phyloP scores from a whole-genome alignment of 345 rosid genomes.

The Xanthoceras sorbifolium region DNA sequence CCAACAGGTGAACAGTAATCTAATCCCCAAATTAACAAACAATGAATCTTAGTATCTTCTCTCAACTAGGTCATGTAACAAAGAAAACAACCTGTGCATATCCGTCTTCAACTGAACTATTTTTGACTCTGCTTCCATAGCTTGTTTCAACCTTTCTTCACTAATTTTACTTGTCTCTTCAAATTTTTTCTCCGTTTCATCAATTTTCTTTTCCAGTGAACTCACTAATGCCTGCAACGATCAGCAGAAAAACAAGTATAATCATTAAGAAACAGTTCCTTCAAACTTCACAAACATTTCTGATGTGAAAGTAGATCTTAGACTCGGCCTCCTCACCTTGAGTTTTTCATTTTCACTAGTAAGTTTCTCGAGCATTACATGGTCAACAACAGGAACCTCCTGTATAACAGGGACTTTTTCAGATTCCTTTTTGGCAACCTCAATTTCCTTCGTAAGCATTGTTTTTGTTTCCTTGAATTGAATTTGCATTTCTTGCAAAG shows the following conservation, averaged over 20 bases:
- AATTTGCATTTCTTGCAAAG: constrained; percentile 78
- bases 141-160: constrained; percentile 94
- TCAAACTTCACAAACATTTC: constrained; percentile 12
- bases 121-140: constrained; percentile 89
- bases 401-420: constrained; percentile 76
- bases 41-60: neutral
- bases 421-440: constrained; percentile 65
- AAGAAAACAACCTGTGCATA: constrained; percentile 66
- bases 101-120: constrained; percentile 78
- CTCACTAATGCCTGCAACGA: constrained; percentile 69
- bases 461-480: constrained; percentile 88
- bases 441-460: constrained; percentile 68
- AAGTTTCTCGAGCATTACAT: constrained; percentile 72
- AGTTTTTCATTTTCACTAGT: constrained; percentile 85
- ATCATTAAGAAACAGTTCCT: constrained; percentile 12
- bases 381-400: constrained; percentile 85
- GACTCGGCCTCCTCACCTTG: constrained; percentile 56
- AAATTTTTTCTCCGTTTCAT: constrained; percentile 84
- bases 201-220: constrained; percentile 82
- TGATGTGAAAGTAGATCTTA: constrained; percentile 17
- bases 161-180: constrained; percentile 77
- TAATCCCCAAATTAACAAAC: constrained; percentile 6
- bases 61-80: constrained; percentile 4
- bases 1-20: neutral
- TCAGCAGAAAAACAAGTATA: constrained; percentile 18